These are phyloP conservation scores for Fraxinus paxiana DNA, from an alignment of 305 asterid species.

Conservation along the genomic window DNA sequence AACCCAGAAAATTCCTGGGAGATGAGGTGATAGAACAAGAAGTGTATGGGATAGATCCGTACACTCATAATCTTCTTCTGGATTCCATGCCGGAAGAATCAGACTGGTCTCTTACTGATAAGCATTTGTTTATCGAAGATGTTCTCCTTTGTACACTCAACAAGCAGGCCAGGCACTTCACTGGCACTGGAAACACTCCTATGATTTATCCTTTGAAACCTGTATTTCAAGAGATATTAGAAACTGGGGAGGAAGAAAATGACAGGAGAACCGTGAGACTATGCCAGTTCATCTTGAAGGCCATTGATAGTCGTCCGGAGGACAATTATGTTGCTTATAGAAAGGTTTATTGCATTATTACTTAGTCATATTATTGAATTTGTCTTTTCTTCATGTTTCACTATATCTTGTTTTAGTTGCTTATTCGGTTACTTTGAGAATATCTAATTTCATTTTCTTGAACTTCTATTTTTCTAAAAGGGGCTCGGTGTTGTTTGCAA, in stretches of 20 bases:
- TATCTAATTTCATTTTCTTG: slow-evolving; percentile 20
- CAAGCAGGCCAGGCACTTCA: slow-evolving; percentile 76
- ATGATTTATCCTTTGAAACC: slow-evolving; percentile 79
- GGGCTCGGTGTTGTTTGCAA: slow-evolving; percentile 99
- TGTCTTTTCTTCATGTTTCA: slow-evolving; percentile 3
- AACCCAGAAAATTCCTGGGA: slow-evolving; percentile 82
- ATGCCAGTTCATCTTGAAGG: slow-evolving; percentile 71
- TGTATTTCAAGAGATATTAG: slow-evolving; percentile 71
- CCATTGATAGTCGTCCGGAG: slow-evolving; percentile 76
- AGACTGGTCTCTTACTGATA: slow-evolving; percentile 81
- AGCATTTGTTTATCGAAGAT: slow-evolving; percentile 87
- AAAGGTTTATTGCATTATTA: slow-evolving; percentile 53
- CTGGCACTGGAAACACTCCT: slow-evolving; percentile 85
- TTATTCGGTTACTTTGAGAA: slow-evolving; percentile 2
- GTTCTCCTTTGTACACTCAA: slow-evolving; percentile 80
- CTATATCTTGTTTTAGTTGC: slow-evolving; percentile 4
- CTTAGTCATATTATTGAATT: background rate
- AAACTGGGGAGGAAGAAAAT: slow-evolving; percentile 54
- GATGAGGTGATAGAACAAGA: slow-evolving; percentile 97
- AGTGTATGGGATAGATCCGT: slow-evolving; percentile 98
- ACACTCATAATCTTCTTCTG: slow-evolving; percentile 90
- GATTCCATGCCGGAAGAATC: slow-evolving; percentile 97
- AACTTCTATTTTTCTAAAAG: slow-evolving; percentile 36
- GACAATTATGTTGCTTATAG: slow-evolving; percentile 96
- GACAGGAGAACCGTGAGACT: slow-evolving; percentile 58